phyloP scores from a whole-genome alignment of 1,284 basidiomycete genomes.

The Cronartium ribicola region DNA sequence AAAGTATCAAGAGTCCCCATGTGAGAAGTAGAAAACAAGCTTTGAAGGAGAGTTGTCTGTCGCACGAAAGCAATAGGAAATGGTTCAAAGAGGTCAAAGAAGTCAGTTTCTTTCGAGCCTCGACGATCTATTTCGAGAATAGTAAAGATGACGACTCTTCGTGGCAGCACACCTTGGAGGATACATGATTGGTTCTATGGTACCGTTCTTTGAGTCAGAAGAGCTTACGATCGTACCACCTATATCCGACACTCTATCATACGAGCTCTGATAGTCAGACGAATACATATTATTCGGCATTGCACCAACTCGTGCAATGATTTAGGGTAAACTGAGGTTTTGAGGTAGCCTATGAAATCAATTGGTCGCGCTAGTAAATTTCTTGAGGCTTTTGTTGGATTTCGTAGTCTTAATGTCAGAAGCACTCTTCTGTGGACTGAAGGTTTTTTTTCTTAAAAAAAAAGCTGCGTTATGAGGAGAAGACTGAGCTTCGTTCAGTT shows the following conservation, averaged over 20 bases:
- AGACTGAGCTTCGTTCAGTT: too few species aligned
- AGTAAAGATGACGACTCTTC: not conserved
- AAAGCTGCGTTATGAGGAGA: too few species aligned
- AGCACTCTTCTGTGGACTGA: too few species aligned
- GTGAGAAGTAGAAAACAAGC: not conserved
- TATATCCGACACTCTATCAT: not conserved
- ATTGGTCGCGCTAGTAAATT: too few species aligned
- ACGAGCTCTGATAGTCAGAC: not conserved
- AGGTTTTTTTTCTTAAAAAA: too few species aligned
- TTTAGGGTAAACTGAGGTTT: too few species aligned
- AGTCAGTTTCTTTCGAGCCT: not conserved
- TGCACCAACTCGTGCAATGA: not conserved
- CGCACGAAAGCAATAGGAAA: not conserved
- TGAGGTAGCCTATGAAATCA: too few species aligned
- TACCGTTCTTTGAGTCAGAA: not conserved
- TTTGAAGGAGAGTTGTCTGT: not conserved
- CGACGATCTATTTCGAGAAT: not conserved
- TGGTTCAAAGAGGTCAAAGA: not conserved
- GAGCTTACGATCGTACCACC: not conserved
- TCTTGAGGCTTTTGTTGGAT: too few species aligned
- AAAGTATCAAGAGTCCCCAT: not conserved
- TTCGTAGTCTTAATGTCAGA: too few species aligned
- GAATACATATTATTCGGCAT: not conserved
- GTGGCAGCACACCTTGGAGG: not conserved
- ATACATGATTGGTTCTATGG: not conserved